Evolutionary conservation across 345 rosid species (phyloP).

Genomic region (Brassica cretica): DNA sequence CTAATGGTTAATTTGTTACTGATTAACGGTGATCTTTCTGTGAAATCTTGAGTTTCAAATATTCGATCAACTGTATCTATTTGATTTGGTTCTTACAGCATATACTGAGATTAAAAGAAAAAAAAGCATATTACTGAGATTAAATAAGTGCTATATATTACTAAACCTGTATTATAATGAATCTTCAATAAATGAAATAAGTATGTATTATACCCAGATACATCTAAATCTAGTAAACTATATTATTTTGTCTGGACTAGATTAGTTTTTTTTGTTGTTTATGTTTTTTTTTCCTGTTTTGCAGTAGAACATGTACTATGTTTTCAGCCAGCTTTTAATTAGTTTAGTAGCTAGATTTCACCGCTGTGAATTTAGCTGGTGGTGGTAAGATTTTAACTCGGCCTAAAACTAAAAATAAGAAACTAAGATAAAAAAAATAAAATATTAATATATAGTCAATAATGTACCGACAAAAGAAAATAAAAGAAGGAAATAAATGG

Average conservation of each 20-base stretch:
- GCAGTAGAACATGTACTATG: background rate
- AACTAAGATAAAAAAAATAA: background rate
- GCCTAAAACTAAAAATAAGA: background rate
- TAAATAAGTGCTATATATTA: background rate
- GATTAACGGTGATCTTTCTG: conserved; percentile 1
- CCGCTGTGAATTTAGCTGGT: background rate
- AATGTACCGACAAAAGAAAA: conserved; percentile 7
- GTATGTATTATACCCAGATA: background rate
- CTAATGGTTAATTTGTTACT: background rate
- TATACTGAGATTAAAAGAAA: background rate
- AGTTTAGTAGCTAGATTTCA: background rate
- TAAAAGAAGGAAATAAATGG: conserved; percentile 10
- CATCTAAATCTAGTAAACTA: background rate
- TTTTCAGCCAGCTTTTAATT: background rate
- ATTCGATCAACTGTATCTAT: background rate
- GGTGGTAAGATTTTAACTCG: background rate
- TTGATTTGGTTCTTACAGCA: background rate
- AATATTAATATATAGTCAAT: conserved; percentile 9
- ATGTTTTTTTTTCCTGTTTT: background rate
- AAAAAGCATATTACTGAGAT: background rate
- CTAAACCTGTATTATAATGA: background rate
- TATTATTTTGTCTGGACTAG: background rate
- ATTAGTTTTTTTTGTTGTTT: background rate
- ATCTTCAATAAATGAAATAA: background rate
- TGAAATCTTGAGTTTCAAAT: background rate